Evolutionary conservation across 768 basidiomycete genomes (phyloP).

Genomic region (Kwoniella newhampshirensis): DNA sequence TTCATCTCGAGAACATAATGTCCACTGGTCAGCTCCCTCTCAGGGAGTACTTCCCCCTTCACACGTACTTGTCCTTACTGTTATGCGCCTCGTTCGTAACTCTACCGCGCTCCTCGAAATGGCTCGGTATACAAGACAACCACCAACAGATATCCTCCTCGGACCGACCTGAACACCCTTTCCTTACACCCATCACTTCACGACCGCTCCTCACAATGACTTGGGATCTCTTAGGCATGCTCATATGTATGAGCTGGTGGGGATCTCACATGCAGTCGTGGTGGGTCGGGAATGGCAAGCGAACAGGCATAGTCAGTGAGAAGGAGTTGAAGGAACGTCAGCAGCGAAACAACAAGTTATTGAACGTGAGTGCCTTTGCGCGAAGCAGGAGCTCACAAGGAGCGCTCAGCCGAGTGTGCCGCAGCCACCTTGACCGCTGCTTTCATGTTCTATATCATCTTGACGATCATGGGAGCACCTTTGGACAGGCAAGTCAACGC

Average conservation of each 20-base stretch:
- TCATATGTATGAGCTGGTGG: constrained; percentile 69
- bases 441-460: constrained; percentile 54
- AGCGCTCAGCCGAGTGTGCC: constrained; percentile 22
- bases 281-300: constrained; percentile 45
- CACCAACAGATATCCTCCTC: constrained; percentile 20
- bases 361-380: constrained; percentile 17
- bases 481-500: constrained; percentile 56
- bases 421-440: constrained; percentile 49
- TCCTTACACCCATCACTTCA: constrained; percentile 66
- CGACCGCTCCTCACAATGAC: constrained; percentile 63
- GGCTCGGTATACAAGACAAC: constrained; percentile 1
- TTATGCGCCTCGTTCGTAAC: constrained; percentile 37
- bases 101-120: constrained; percentile 35
- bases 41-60: constrained; percentile 38
- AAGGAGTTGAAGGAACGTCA: constrained; percentile 26
- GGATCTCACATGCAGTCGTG: constrained; percentile 65
- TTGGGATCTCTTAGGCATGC: constrained; percentile 62
- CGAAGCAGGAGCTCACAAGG: background rate
- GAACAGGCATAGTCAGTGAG: constrained; percentile 10
- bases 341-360: constrained; percentile 4
- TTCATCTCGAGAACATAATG: background rate
- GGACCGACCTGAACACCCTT: constrained; percentile 71
- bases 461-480: constrained; percentile 13
- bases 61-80: constrained; percentile 31
- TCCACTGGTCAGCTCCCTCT: constrained; percentile 23